Percentiles rank a stretch among this genome's conserved stretches.
phyloP scores from a whole-genome alignment of 148 eudicot species.

The Beta vulgaris region DNA sequence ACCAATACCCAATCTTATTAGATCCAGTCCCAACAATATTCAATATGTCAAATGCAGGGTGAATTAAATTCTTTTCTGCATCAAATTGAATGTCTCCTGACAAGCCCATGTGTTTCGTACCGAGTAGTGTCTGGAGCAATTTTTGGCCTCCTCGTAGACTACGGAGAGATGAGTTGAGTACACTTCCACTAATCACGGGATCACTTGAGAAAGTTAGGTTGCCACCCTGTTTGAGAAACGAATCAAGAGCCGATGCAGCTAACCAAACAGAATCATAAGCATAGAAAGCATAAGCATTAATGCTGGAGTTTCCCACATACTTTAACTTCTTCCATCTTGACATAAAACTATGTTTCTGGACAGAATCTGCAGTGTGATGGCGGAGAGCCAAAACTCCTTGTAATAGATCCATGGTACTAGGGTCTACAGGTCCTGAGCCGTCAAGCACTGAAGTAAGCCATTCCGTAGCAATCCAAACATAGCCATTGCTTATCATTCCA shows the following conservation, averaged over 20 bases:
- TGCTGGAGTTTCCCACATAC: conserved; percentile 37
- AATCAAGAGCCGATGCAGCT: conserved; percentile 72
- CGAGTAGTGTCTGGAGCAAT: conserved; percentile 44
- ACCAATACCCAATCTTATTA: conserved; percentile 75
- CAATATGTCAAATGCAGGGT: conserved; percentile 60
- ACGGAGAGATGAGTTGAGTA: conserved; percentile 49
- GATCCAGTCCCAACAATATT: conserved; percentile 72
- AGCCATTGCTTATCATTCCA: conserved; percentile 66
- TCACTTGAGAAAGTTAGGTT: conserved; percentile 54
- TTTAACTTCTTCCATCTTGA: conserved; percentile 55
- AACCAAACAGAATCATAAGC: conserved; percentile 91
- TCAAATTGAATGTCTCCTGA: conserved; percentile 60
- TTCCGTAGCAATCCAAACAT: conserved; percentile 93
- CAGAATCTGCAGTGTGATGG: conserved; percentile 68
- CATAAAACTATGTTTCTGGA: conserved; percentile 35
- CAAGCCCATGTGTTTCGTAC: conserved; percentile 52
- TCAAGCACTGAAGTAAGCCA: conserved; percentile 83
- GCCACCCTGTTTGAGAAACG: conserved; percentile 51
- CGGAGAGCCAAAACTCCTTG: conserved; percentile 82
- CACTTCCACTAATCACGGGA: conserved; percentile 47
- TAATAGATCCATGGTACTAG: conserved; percentile 41
- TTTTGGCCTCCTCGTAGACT: conserved; percentile 58
- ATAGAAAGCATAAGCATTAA: conserved; percentile 72
- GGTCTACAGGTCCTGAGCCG: conserved; percentile 31
- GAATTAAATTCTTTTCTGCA: conserved; percentile 52